A percentile compares a stretch with the other conserved stretches of the same genome.
phyloP scores from a whole-genome alignment of 805 yeast genomes.

The Wickerhamiella hasegawae region DNA sequence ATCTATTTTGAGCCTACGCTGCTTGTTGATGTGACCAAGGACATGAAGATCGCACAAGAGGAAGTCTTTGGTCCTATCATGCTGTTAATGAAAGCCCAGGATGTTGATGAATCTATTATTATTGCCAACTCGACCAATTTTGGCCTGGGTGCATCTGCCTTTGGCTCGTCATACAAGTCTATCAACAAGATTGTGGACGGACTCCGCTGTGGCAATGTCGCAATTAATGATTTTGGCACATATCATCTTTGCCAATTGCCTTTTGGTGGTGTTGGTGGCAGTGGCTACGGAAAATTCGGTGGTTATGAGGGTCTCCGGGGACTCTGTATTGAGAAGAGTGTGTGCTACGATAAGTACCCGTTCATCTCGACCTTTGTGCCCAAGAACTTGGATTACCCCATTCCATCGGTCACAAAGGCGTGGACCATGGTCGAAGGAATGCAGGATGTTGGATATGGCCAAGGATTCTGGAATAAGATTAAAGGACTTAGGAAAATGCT shows the following conservation, averaged over 20 bases:
- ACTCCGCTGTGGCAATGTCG: slow-evolving; percentile 77
- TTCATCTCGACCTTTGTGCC: slow-evolving; percentile 72
- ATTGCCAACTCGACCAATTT: slow-evolving; percentile 74
- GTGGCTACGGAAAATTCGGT: slow-evolving; percentile 96
- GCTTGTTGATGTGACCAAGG: slow-evolving; percentile 60
- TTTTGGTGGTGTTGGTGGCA: slow-evolving; percentile 84
- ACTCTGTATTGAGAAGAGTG: slow-evolving; percentile 69
- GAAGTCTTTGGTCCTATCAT: slow-evolving; percentile 94
- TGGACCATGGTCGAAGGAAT: slow-evolving; percentile 77
- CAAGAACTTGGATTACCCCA: slow-evolving; percentile 81
- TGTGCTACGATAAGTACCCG: slow-evolving; percentile 71
- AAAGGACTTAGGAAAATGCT: slow-evolving; percentile 36
- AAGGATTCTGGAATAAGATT: slow-evolving; percentile 50
- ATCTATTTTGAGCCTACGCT: slow-evolving; percentile 87
- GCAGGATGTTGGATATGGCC: slow-evolving; percentile 63
- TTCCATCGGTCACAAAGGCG: slow-evolving; percentile 60
- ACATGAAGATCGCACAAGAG: slow-evolving; percentile 66
- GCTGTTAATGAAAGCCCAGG: slow-evolving; percentile 57
- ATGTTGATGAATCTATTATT: slow-evolving; percentile 49
- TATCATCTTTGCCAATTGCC: slow-evolving; percentile 92
- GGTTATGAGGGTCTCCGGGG: slow-evolving; percentile 96
- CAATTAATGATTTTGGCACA: slow-evolving; percentile 95
- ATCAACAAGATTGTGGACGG: slow-evolving; percentile 47
- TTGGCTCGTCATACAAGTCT: slow-evolving; percentile 45
- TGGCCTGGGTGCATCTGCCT: slow-evolving; percentile 86